A percentile compares a stretch with the other conserved stretches of the same genome.
Conservation (phyloP, 108 stramenopile species). For the Seminavis robusta region DNA sequence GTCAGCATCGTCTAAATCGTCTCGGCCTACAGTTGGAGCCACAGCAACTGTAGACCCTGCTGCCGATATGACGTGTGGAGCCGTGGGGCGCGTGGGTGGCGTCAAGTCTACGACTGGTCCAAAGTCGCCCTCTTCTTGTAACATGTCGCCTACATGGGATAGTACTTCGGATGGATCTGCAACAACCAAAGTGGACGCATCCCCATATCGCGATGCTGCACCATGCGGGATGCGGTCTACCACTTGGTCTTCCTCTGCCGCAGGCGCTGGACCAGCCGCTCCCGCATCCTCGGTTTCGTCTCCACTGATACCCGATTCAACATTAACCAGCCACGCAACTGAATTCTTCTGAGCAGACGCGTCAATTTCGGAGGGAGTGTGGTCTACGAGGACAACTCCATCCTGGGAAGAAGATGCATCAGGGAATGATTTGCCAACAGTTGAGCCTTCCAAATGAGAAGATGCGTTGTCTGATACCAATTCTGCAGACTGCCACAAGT, state of each 20-base stretch:
- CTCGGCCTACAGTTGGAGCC: constrained; percentile 27
- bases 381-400: constrained; percentile 3
- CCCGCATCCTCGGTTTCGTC: too few relatives aligned
- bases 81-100: constrained; percentile 9
- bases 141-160: constrained; percentile 41
- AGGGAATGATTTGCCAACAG: constrained; percentile 4
- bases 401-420: constrained; percentile 27
- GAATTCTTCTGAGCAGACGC: too few relatives aligned
- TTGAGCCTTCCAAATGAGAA: too few relatives aligned
- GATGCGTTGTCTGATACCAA: neutral
- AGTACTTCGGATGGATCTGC: constrained; percentile 45
- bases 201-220: constrained; percentile 23
- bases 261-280: too few relatives aligned
- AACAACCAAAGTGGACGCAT: constrained; percentile 41
- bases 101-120: constrained; percentile 46
- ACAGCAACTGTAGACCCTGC: constrained; percentile 43
- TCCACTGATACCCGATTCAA: too few relatives aligned
- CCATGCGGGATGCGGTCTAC: constrained; percentile 47
- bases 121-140: constrained; percentile 36
- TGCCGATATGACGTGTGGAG: constrained; percentile 4
- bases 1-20: constrained; percentile 34
- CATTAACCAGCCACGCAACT: too few relatives aligned
- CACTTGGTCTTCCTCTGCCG: constrained; percentile 25
- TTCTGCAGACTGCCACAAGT: neutral
- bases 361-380: too few relatives aligned